Base-by-base conservation (phyloP, 768 basidiomycete species). In the Mycena kentingensis region DNA sequence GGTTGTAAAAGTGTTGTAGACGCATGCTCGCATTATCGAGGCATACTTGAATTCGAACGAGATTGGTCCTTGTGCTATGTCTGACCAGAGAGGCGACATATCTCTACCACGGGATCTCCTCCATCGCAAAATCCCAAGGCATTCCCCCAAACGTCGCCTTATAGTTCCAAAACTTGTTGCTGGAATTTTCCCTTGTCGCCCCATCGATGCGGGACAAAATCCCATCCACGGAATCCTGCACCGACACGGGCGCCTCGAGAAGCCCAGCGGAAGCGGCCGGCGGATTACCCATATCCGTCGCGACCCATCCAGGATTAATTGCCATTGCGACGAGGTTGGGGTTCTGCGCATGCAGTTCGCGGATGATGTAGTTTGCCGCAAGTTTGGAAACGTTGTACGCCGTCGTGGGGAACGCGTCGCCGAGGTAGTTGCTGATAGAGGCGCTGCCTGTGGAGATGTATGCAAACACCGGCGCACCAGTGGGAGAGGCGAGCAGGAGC, bases 311-410 rank as follows among this genome's bases (percentile, higher is more conserved):
- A 10, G 49, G 38, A 11, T 41, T 3, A n/a, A 49, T 49, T 16
- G 38, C 27, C 26, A 42, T 28, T 24, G 38, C 19, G 18, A 43
- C 8, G 22, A 50, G 31, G 16, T 3, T 6, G 8, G 49, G 39
- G 26, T 52, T 12, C 29, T 52, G 32, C 11, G 10, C 18, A 34
- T 52, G 28, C n/a, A 52, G 34, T 2, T 12, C 16, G 31, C 35
- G 21, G 37, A 46, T 35, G 43, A 52, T 41, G 26, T 16, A 52
- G 51, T 52, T 52, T 16, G 22, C 24, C 7, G 51, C 51, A 18
- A 43, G 42, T 32, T 46, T 46, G 43, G 51, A 52, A 12, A 27
- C n/a, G 19, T 43, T 43, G 43, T 52, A 52, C 4, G 49, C 21
- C 2, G 39, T n/a, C 10, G 49, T 41, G 11, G 19, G 4, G 11